Evolutionary conservation across 164 flowering plant species (phyloP), one percentile per base, ranked within the genome.

Genomic region (Magnolia sinica): DNA sequence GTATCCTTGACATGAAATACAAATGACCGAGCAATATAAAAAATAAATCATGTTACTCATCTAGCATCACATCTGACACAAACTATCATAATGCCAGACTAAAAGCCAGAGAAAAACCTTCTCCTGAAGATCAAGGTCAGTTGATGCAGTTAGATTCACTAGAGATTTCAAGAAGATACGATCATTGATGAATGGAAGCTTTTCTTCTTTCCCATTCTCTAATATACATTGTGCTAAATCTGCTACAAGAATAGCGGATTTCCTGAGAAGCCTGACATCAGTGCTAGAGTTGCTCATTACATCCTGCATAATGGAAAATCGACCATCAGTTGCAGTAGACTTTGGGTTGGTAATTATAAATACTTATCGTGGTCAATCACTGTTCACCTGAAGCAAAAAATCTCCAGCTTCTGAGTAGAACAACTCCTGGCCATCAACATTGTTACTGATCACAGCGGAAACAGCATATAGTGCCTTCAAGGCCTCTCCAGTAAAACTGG

Each of bases 121-220:
- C 79, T 94, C 99, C 85, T 89, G 95, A 68, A 96, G 97, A 88
- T 96, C 98, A 79, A 94, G 86, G 81, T 96, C 97, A 55, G 75
- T 16, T 10, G 90, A 84, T 65, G 84, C 80, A 4, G 80, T 78
- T 52, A 89, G 85, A 87, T 89, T 89, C 76, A 94, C 97, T 72
- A 96, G 88, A 19, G 97, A 85, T 84, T 91, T 94, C 84, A 92
- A 81, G 77, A 96, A 86, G n/a, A 77, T 49, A 24, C 71, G 86
- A 81, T 87, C 80, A 69, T 87, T 82, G 73, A 92, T 87, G 72
- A 86, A 83, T 19, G 93, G 86, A 31, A 76, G 76, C 79, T 85
- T 91, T 37, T 72, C 70, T 74, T 76, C 77, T 51, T 81, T 70
- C 9, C 70, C 50, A 70, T 64, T 76, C 80, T 90, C 89, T 72